Conservation (phyloP, 2,329 filamentous ascomycete species). For the Claviceps paspali region DNA sequence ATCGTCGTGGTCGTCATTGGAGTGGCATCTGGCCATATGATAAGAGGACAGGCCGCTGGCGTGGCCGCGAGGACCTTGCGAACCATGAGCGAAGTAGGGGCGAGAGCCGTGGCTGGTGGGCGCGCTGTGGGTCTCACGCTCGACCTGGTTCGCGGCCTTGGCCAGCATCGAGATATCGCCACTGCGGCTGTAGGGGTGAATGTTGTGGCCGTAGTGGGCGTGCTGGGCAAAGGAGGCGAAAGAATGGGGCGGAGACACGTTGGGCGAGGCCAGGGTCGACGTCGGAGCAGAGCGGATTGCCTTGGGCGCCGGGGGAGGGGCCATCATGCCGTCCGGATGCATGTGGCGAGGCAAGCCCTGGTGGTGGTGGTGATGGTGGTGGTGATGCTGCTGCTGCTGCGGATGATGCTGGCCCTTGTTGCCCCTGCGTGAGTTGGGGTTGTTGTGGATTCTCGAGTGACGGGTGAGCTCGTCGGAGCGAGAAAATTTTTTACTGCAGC, state of each 20-base stretch:
- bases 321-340: slow-evolving; percentile 54
- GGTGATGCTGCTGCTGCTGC: slow-evolving; percentile 19
- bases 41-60: slow-evolving; percentile 72
- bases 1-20: slow-evolving; percentile 63
- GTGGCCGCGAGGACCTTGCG: slow-evolving; percentile 40
- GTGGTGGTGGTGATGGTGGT: slow-evolving; percentile 18
- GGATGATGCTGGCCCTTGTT: slow-evolving; percentile 54
- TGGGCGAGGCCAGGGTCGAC: slow-evolving; percentile 79
- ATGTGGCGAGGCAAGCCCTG: slow-evolving; percentile 28
- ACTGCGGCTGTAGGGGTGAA: slow-evolving; percentile 34
- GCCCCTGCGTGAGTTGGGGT: slow-evolving; percentile 86
- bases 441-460: slow-evolving; percentile 97
- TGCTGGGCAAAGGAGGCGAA: slow-evolving; percentile 55
- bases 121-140: slow-evolving; percentile 36
- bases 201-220: slow-evolving; percentile 22
- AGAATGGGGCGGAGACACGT: slow-evolving; percentile 87
- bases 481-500: slow-evolving; percentile 94
- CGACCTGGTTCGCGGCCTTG: slow-evolving; percentile 45
- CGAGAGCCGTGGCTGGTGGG: slow-evolving; percentile 28
- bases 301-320: slow-evolving; percentile 57
- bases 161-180: slow-evolving; percentile 45
- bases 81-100: slow-evolving; percentile 35
- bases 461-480: slow-evolving; percentile 92
- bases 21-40: slow-evolving; percentile 81
- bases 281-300: slow-evolving; percentile 78